Conservation (phyloP, 1,284 basidiomycete genomes). For the Takashimella tepidaria region DNA sequence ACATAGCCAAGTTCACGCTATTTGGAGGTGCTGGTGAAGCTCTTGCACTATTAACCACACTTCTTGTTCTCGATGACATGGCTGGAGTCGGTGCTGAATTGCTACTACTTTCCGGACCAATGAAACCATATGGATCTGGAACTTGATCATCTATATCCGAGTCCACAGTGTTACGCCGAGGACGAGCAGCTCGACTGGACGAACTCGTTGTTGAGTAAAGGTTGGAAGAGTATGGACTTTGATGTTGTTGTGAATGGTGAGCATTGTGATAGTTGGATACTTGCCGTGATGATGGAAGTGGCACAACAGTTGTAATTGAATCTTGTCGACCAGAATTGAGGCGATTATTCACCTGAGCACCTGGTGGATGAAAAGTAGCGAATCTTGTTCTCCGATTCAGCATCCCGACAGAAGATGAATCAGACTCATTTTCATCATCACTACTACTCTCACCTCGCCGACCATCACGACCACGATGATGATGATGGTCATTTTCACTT, state of each 20-base stretch:
- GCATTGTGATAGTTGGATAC: neutral
- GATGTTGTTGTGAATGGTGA: too few relatives aligned
- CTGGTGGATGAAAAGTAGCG: slow-evolving; percentile 15
- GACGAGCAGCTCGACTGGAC: neutral
- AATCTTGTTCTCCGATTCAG: slow-evolving; percentile 15
- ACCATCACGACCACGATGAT: too few relatives aligned
- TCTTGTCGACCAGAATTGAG: neutral
- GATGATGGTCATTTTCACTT: neutral
- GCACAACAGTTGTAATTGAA: neutral
- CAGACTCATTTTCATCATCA: neutral
- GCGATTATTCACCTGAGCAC: neutral
- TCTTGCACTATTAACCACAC: neutral
- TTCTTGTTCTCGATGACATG: neutral
- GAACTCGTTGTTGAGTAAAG: too few relatives aligned
- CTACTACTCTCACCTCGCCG: too few relatives aligned
- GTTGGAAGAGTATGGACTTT: too few relatives aligned
- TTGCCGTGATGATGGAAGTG: neutral
- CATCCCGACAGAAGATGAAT: neutral
- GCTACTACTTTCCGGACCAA: neutral
- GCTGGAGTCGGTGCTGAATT: neutral
- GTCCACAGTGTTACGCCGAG: neutral
- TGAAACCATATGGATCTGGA: neutral
- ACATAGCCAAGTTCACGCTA: neutral
- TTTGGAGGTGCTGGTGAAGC: neutral
- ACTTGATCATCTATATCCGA: neutral